These are phyloP conservation scores for Fusarium anguioides DNA, from an alignment of 2,329 filamentous ascomycete species.

Conservation along the genomic window DNA sequence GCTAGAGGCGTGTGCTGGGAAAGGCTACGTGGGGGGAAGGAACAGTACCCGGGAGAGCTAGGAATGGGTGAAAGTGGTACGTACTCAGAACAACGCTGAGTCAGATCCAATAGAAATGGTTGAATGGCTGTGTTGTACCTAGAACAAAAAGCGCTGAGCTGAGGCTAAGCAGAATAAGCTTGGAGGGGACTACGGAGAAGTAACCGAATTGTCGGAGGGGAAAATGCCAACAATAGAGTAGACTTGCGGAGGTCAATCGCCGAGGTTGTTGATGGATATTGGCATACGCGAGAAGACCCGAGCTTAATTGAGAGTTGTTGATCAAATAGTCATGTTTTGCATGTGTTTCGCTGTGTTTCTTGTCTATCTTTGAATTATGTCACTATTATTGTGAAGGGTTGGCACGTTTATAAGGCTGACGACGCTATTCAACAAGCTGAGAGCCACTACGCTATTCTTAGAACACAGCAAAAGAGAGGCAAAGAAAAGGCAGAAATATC, in stretches of 20 bases:
- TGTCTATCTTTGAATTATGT: not conserved
- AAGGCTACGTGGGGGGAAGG: constrained; percentile 28
- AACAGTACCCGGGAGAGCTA: constrained; percentile 19
- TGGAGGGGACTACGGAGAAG: constrained; percentile 13
- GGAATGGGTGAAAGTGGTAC: constrained; percentile 13
- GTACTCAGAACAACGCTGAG: constrained; percentile 32
- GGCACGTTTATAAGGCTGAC: constrained; percentile 22
- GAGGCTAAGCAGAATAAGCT: constrained; percentile 27
- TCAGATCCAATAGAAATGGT: constrained; percentile 32
- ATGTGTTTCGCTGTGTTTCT: constrained; percentile 30
- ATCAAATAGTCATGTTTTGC: constrained; percentile 23
- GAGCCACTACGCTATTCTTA: constrained; percentile 1
- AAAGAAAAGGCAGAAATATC: not conserved
- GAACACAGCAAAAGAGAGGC: not conserved
- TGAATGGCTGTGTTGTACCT: constrained; percentile 22
- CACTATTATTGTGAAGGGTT: not conserved
- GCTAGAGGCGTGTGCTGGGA: constrained; percentile 41
- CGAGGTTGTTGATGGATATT: constrained; percentile 30
- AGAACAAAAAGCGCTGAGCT: constrained; percentile 23
- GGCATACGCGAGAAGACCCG: constrained; percentile 34
- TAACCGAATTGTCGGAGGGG: constrained; percentile 33
- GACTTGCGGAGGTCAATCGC: constrained; percentile 31
- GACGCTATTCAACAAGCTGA: constrained; percentile 21
- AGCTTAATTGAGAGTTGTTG: constrained; percentile 1
- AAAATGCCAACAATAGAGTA: constrained; percentile 9